A percentile compares a stretch with the other conserved stretches of the same genome.
phyloP scores from a whole-genome alignment of 257 asterid species.

The Ballota nigra region DNA sequence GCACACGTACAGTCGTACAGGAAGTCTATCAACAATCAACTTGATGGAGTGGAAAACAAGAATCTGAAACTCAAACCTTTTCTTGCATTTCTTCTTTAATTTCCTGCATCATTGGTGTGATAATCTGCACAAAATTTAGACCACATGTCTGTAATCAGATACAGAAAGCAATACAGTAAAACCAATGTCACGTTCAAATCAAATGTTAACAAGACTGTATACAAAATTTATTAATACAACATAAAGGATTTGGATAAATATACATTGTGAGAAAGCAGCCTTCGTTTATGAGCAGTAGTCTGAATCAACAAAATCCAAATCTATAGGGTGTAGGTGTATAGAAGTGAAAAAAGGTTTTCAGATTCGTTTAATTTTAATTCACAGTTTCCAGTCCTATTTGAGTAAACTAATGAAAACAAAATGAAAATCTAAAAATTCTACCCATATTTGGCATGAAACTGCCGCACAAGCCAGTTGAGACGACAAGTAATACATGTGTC shows the following conservation, averaged over 20 bases:
- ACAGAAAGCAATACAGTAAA: slow-evolving; percentile 14
- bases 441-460: neutral
- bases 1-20: neutral
- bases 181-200: neutral
- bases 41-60: slow-evolving; percentile 7
- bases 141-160: slow-evolving; percentile 14
- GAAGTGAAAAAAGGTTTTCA: neutral
- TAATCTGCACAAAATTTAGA: slow-evolving; percentile 55
- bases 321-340: neutral
- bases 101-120: slow-evolving; percentile 71
- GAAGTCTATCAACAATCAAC: slow-evolving; percentile 16
- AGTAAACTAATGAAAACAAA: neutral
- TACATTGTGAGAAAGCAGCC: neutral
- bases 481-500: neutral
- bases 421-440: neutral
- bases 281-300: neutral
- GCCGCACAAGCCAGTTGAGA: slow-evolving; percentile 7
- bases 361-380: neutral
- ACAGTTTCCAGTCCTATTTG: neutral
- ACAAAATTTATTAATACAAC: neutral
- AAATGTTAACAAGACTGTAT: neutral
- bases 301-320: slow-evolving; percentile 6
- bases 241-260: neutral
- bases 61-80: slow-evolving; percentile 44
- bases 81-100: slow-evolving; percentile 71